Conservation (phyloP, 306 rosid genomes). For the Prunus armeniaca region DNA sequence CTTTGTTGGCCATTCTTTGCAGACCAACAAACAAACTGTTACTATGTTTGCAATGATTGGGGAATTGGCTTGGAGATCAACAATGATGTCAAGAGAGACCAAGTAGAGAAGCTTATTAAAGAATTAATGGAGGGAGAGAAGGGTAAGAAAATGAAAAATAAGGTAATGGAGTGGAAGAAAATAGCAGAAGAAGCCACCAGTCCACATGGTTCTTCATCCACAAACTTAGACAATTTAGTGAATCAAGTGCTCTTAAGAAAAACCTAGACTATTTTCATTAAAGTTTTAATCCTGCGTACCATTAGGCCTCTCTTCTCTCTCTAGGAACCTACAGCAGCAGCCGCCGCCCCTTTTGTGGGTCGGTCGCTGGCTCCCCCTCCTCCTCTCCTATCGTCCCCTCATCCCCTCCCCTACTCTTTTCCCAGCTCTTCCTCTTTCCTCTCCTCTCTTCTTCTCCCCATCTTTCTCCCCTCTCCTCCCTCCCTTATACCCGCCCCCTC, state of each 20-base stretch:
- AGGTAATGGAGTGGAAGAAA: not conserved
- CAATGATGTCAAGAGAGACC: slow-evolving; percentile 20
- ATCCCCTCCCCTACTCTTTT: too few species aligned
- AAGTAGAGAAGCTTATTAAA: slow-evolving; percentile 9
- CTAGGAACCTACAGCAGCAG: too few species aligned
- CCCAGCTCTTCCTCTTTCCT: too few species aligned
- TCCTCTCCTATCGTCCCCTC: too few species aligned
- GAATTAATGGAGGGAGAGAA: slow-evolving; percentile 11
- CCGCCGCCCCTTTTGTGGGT: too few species aligned
- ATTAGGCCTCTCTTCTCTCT: too few species aligned
- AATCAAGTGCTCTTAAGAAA: not conserved
- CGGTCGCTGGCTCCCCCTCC: too few species aligned
- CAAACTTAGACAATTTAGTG: not conserved
- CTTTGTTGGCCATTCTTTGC: slow-evolving; percentile 18
- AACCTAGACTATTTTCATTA: too few species aligned
- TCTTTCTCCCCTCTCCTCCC: too few species aligned
- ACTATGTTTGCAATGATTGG: slow-evolving; percentile 14
- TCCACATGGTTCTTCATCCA: slow-evolving; percentile 1
- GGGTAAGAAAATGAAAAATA: slow-evolving; percentile 9
- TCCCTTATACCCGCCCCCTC: too few species aligned
- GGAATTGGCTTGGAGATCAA: slow-evolving; percentile 22
- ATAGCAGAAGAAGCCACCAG: not conserved
- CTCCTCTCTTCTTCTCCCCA: too few species aligned
- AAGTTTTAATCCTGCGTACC: too few species aligned
- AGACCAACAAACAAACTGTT: slow-evolving; percentile 17